A percentile compares a stretch with the other conserved stretches of the same genome.
phyloP scores from a whole-genome alignment of 257 asterid genomes.

The Anisodus acutangulus region DNA sequence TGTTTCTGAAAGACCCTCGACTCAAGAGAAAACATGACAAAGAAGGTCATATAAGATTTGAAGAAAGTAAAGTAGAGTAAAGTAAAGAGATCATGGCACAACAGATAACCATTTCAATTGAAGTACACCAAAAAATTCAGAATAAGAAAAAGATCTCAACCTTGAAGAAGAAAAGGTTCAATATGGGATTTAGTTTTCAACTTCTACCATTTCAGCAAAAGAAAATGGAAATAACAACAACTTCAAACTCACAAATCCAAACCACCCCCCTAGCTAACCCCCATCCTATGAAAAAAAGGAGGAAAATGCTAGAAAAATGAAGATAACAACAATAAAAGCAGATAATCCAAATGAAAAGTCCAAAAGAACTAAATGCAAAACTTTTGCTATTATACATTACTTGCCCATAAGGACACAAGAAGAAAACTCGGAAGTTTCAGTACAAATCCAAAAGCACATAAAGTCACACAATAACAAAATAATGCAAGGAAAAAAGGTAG shows the following conservation, averaged over 20 bases:
- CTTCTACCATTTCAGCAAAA: constrained; percentile 18
- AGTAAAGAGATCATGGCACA: too few relatives aligned
- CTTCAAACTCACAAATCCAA: neutral
- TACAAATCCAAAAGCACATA: constrained; percentile 20
- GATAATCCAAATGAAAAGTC: neutral
- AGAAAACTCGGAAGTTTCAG: neutral
- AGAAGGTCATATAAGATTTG: too few relatives aligned
- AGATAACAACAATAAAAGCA: neutral
- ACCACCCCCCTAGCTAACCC: neutral
- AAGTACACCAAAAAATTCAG: neutral
- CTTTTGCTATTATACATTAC: neutral
- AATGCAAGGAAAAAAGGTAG: neutral
- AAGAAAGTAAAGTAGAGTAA: too few relatives aligned
- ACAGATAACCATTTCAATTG: neutral
- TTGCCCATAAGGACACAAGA: neutral
- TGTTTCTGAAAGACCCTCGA: too few relatives aligned
- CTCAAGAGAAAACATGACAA: too few relatives aligned
- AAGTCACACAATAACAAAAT: neutral
- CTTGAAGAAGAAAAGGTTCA: neutral
- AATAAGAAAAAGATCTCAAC: constrained; percentile 12
- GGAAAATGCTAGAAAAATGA: neutral
- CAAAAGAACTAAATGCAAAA: constrained; percentile 11
- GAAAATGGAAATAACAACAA: neutral
- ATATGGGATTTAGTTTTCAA: neutral
- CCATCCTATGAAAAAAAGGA: neutral